Percentiles rank a stretch among this genome's conserved stretches.
Conservation (phyloP, 2,329 filamentous ascomycete species). For the Fusarium clavum region DNA sequence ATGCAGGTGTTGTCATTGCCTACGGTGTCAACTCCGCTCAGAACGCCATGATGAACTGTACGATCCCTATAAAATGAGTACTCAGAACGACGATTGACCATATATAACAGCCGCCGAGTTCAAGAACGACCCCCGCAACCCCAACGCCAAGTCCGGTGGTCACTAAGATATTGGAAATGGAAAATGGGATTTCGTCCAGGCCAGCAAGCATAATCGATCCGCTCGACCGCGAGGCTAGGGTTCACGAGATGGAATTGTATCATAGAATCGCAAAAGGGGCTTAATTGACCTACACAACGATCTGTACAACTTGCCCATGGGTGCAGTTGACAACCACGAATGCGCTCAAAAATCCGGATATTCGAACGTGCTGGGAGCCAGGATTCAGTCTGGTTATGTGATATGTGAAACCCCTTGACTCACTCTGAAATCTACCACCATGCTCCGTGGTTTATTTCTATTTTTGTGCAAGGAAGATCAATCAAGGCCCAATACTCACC, state of each 20-base stretch:
- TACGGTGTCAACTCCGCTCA: conserved; percentile 92
- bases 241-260: conserved; percentile 54
- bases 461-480: conserved; percentile 85
- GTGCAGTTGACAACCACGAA: conserved; percentile 4
- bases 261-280: conserved; percentile 55
- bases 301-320: conserved; percentile 13
- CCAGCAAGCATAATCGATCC: conserved; percentile 44
- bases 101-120: conserved; percentile 80
- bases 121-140: conserved; percentile 97
- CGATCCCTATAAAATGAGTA: conserved; percentile 16
- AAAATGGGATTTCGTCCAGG: conserved; percentile 41
- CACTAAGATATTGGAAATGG: conserved; percentile 55
- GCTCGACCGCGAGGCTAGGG: conserved; percentile 40
- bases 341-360: conserved; percentile 1
- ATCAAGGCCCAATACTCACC: conserved; percentile 74
- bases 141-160: conserved; percentile 62
- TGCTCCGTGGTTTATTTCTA: conserved; percentile 79
- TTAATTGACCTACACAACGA: conserved; percentile 51
- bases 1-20: conserved; percentile 81
- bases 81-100: conserved; percentile 44
- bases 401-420: conserved; percentile 68
- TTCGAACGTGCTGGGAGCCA: conserved; percentile 7
- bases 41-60: conserved; percentile 82
- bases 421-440: conserved; percentile 81
- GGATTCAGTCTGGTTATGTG: conserved; percentile 7